A percentile compares a stretch with the other conserved stretches of the same genome.
These are phyloP conservation scores for Phytophthora boehmeriae DNA, from an alignment of 352 stramenopile genomes.

Conservation along the genomic window DNA sequence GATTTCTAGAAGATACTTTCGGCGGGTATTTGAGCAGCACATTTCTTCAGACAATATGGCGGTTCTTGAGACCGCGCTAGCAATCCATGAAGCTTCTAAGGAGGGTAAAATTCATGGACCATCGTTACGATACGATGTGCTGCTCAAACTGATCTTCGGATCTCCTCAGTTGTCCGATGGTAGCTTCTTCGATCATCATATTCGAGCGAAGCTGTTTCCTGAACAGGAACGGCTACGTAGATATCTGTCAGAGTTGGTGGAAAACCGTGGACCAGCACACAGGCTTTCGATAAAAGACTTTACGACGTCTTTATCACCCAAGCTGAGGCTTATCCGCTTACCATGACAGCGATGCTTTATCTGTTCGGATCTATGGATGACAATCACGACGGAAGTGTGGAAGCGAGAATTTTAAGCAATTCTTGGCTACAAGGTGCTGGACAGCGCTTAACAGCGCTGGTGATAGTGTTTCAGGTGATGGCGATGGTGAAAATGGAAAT, in stretches of 20 bases:
- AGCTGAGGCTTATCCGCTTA: conserved; percentile 16
- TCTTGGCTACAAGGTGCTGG: conserved; percentile 38
- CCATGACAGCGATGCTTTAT: conserved; percentile 40
- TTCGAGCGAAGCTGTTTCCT: conserved; percentile 32
- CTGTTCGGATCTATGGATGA: conserved; percentile 37
- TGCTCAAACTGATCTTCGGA: conserved; percentile 60
- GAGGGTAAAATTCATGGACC: background rate
- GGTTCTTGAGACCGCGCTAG: conserved; percentile 26
- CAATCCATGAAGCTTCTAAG: background rate
- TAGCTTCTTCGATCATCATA: conserved; percentile 6
- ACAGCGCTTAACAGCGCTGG: background rate
- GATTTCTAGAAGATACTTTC: conserved; percentile 47
- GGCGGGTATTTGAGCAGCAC: conserved; percentile 58
- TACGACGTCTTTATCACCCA: conserved; percentile 14
- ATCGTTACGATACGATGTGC: conserved; percentile 52
- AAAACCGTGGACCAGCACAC: conserved; percentile 13
- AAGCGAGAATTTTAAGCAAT: conserved; percentile 32
- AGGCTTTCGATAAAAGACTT: conserved; percentile 23
- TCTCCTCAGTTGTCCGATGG: conserved; percentile 37
- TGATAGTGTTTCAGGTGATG: background rate
- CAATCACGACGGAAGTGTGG: conserved; percentile 22
- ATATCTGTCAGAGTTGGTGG: conserved; percentile 23
- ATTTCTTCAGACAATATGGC: conserved; percentile 43
- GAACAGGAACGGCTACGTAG: conserved; percentile 13
- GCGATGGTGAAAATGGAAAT: background rate